phyloP scores from a whole-genome alignment of 768 basidiomycete species.

The Mycena latifolia region DNA sequence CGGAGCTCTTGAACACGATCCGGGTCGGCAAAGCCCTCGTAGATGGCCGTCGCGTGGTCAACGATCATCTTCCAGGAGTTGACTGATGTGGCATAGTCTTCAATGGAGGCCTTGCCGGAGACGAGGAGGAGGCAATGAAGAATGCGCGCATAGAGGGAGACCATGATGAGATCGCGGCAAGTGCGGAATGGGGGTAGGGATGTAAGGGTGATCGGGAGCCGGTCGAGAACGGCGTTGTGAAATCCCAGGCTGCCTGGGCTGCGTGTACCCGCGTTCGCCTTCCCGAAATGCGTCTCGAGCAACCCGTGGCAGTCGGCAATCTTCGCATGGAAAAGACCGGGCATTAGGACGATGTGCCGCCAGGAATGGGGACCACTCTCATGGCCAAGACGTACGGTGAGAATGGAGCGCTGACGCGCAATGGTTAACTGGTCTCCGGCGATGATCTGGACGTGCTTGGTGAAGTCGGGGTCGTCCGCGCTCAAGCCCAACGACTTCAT shows the following conservation, averaged over 20 bases:
- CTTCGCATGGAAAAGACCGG: conserved; percentile 37
- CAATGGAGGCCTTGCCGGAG: conserved; percentile 19
- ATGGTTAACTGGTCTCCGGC: conserved; percentile 38
- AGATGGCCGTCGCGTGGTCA: conserved; percentile 4
- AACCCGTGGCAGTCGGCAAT: conserved; percentile 38
- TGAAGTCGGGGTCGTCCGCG: conserved; percentile 10
- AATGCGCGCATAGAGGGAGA: conserved; percentile 44
- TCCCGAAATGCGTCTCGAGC: conserved; percentile 35
- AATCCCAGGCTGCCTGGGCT: conserved; percentile 35
- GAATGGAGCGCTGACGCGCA: conserved; percentile 30
- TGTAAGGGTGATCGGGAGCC: conserved; percentile 41
- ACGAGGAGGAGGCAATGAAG: conserved; percentile 43
- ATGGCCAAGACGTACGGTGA: conserved; percentile 29
- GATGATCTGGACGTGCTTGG: conserved; percentile 23
- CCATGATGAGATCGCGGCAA: conserved; percentile 44
- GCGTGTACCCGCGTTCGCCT: conserved; percentile 13
- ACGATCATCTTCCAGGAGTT: conserved; percentile 15
- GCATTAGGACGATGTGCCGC: conserved; percentile 28
- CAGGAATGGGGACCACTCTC: conserved; percentile 25
- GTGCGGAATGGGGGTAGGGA: conserved; percentile 45
- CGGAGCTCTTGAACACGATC: conserved; percentile 32
- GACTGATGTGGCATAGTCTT: conserved; percentile 15
- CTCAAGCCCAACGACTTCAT: conserved; percentile 16
- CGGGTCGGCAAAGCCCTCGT: conserved; percentile 17
- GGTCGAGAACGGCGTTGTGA: conserved; percentile 37